Conservation (phyloP, 768 basidiomycete genomes). For the Phallus indusiatus region DNA sequence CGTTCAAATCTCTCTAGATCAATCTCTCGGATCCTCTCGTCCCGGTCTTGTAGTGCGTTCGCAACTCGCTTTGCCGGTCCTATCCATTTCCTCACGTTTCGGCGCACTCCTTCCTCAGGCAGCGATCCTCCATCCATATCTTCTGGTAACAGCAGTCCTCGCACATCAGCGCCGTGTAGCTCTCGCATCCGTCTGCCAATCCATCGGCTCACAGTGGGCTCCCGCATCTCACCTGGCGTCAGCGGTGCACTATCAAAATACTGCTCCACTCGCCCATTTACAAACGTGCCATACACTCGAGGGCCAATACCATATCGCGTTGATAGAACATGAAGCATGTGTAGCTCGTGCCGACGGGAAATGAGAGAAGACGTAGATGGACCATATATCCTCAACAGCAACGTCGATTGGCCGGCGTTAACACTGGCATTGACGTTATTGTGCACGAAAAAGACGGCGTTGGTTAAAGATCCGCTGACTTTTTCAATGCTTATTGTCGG, state of each 20-base stretch:
- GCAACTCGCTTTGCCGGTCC: conserved; percentile 66
- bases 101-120: conserved; percentile 42
- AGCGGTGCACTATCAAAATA: conserved; percentile 87
- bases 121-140: conserved; percentile 27
- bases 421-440: no score
- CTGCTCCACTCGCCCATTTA: conserved; percentile 92
- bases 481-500: conserved; percentile 52
- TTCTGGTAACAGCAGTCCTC: conserved; percentile 47
- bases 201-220: conserved; percentile 67
- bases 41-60: conserved; percentile 37
- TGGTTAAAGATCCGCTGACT: conserved; percentile 88
- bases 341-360: conserved; percentile 78
- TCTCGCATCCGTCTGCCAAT: conserved; percentile 95
- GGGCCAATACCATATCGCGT: conserved; percentile 85
- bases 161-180: conserved; percentile 78
- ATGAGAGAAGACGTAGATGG: conserved; percentile 79
- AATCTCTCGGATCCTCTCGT: conserved; percentile 30
- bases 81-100: conserved; percentile 68
- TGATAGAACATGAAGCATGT: conserved; percentile 82
- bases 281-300: conserved; percentile 87
- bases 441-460: conserved; percentile 89
- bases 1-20: conserved; percentile 54
- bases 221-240: conserved; percentile 66
- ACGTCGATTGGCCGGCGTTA: conserved; percentile 29
- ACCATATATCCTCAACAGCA: conserved; percentile 90